Evolutionary conservation across 768 basidiomycete species (phyloP).

Genomic region (Coprinellus aureogranulatus): DNA sequence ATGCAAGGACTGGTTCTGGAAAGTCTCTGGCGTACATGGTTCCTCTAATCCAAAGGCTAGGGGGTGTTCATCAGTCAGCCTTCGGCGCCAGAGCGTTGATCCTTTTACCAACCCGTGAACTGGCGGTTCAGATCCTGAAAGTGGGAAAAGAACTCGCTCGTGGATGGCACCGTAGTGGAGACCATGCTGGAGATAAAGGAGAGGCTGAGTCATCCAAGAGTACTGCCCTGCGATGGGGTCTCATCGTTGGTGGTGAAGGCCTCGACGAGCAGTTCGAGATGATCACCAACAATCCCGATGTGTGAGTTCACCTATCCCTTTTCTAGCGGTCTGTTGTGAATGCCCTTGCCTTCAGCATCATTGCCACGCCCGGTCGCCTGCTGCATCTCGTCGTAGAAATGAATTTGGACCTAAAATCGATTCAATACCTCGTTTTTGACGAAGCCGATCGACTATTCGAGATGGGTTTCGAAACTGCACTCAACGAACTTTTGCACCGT

Average conservation of each 20-base stretch:
- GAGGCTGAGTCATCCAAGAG: constrained; percentile 54
- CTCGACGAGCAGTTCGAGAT: constrained; percentile 95
- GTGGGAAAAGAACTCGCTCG: constrained; percentile 93
- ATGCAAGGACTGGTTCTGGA: constrained; percentile 98
- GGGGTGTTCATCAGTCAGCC: constrained; percentile 71
- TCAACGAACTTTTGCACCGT: constrained; percentile 88
- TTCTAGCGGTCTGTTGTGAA: constrained; percentile 6
- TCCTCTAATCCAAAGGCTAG: constrained; percentile 83
- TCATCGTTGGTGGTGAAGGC: constrained; percentile 94
- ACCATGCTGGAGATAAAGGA: constrained; percentile 76
- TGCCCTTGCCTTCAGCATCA: constrained; percentile 61
- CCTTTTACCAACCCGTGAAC: constrained; percentile 87
- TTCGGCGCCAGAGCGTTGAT: constrained; percentile 89
- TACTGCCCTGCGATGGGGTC: constrained; percentile 79
- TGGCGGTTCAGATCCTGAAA: constrained; percentile 89
- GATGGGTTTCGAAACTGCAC: constrained; percentile 92
- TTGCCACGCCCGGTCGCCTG: constrained; percentile 95
- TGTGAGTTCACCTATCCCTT: constrained; percentile 57
- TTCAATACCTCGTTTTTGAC: constrained; percentile 93
- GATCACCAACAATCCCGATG: constrained; percentile 91
- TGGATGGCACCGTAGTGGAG: constrained; percentile 65
- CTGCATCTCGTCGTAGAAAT: constrained; percentile 97
- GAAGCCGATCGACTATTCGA: constrained; percentile 99
- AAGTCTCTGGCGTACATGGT: constrained; percentile 96
- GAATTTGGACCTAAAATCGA: constrained; percentile 83